These are phyloP conservation scores for Phytopythium cucurbitacearum DNA, from an alignment of 352 stramenopile genomes.

Conservation along the genomic window DNA sequence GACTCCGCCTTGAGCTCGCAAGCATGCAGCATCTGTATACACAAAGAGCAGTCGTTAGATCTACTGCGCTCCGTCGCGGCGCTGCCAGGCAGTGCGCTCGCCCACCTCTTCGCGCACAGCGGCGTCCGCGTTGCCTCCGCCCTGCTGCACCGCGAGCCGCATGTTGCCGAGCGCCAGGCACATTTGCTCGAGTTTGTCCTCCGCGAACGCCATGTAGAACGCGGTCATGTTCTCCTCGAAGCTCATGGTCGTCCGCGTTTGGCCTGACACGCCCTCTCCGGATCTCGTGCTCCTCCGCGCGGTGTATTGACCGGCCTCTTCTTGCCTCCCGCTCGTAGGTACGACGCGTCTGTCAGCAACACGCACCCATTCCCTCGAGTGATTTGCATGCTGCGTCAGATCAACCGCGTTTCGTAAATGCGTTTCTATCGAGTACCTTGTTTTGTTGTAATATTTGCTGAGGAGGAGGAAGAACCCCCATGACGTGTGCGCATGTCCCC, in stretches of 20 bases:
- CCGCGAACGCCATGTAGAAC: constrained; percentile 80
- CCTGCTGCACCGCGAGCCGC: constrained; percentile 23
- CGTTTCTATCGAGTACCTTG: no score
- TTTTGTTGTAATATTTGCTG: no score
- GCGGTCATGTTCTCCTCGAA: constrained; percentile 78
- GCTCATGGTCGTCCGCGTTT: constrained; percentile 26
- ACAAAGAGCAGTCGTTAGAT: neutral
- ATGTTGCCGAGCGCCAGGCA: constrained; percentile 60
- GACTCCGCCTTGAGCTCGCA: constrained; percentile 65
- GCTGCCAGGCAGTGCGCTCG: neutral
- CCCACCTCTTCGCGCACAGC: constrained; percentile 60
- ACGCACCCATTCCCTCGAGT: no score
- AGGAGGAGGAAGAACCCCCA: no score
- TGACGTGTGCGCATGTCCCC: no score
- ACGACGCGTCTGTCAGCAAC: no score
- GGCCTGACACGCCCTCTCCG: neutral
- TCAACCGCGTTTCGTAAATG: no score
- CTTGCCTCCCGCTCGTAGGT: no score
- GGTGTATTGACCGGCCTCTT: no score
- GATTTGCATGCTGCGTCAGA: no score
- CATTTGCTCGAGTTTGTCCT: constrained; percentile 63
- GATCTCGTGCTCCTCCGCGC: neutral
- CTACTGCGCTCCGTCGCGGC: neutral
- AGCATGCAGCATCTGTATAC: constrained; percentile 53
- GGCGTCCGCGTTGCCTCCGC: constrained; percentile 7